Evolutionary conservation across 768 basidiomycete species (phyloP).

Genomic region (Mycena epipterygia): DNA sequence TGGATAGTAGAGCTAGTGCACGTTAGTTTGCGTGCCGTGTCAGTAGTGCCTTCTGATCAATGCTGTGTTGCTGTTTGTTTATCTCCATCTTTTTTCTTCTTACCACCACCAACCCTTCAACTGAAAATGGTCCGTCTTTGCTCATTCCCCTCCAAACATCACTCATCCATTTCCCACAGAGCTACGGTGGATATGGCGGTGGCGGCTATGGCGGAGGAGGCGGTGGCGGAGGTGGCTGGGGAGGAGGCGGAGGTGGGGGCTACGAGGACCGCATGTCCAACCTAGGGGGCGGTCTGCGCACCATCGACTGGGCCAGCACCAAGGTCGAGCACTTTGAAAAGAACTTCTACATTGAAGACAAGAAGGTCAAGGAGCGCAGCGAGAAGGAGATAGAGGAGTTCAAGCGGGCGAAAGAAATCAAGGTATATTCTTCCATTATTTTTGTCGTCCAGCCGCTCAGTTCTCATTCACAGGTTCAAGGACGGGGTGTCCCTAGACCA

Average conservation of each 20-base stretch:
- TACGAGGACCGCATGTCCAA: constrained; percentile 81
- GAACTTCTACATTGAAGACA: constrained; percentile 96
- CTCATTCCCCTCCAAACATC: background rate
- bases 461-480: constrained; percentile 77
- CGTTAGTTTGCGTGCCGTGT: too few relatives aligned
- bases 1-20: background rate
- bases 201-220: constrained; percentile 48
- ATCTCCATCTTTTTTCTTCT: constrained; percentile 27
- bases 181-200: constrained; percentile 57
- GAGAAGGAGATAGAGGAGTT: constrained; percentile 94
- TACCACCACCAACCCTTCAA: constrained; percentile 33
- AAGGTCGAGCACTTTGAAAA: constrained; percentile 93
- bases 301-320: constrained; percentile 86
- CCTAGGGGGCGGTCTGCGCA: constrained; percentile 85
- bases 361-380: constrained; percentile 79
- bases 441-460: constrained; percentile 1
- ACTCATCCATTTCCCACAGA: constrained; percentile 45
- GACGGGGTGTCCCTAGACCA: constrained; percentile 89
- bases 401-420: constrained; percentile 87
- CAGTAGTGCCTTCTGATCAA: background rate
- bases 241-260: constrained; percentile 66
- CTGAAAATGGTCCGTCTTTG: constrained; percentile 39
- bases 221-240: constrained; percentile 59
- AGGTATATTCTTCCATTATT: constrained; percentile 58
- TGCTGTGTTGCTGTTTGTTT: background rate